These are phyloP conservation scores for Alternaria ethzedia DNA, from an alignment of 2,329 filamentous ascomycete species.

Conservation along the genomic window DNA sequence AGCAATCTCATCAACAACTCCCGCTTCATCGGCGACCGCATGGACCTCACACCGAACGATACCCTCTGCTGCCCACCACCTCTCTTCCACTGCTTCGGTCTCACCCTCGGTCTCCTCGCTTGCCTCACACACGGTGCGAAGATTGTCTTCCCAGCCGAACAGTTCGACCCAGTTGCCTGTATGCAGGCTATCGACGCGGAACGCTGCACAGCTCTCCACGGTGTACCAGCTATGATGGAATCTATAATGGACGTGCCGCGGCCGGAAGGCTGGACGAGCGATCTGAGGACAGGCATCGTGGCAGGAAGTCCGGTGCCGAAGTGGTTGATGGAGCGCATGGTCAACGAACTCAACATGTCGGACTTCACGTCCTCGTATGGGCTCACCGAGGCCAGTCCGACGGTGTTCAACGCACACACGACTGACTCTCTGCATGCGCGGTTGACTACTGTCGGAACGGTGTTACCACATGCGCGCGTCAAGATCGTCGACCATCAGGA, in stretches of 20 bases:
- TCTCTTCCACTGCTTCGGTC: conserved; percentile 84
- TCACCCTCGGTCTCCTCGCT: conserved; percentile 77
- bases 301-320: conserved; percentile 78
- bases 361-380: conserved; percentile 67
- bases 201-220: conserved; percentile 72
- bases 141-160: conserved; percentile 75
- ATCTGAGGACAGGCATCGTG: conserved; percentile 76
- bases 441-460: conserved; percentile 74
- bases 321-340: conserved; percentile 75
- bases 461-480: conserved; percentile 75
- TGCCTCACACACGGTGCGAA: conserved; percentile 76
- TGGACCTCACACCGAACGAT: conserved; percentile 70
- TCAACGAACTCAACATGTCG: conserved; percentile 74
- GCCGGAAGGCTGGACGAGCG: conserved; percentile 51
- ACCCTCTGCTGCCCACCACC: conserved; percentile 82
- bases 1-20: conserved; percentile 50
- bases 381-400: conserved; percentile 79
- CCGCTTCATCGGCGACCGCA: conserved; percentile 67
- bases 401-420: conserved; percentile 80
- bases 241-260: conserved; percentile 61
- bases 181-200: conserved; percentile 65
- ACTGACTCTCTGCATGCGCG: conserved; percentile 71
- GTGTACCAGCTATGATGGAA: conserved; percentile 86
- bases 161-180: conserved; percentile 72
- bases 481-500: conserved; percentile 78